phyloP scores from a whole-genome alignment of 2,329 filamentous ascomycete genomes.

The Arthrobotrys sphaeroides region DNA sequence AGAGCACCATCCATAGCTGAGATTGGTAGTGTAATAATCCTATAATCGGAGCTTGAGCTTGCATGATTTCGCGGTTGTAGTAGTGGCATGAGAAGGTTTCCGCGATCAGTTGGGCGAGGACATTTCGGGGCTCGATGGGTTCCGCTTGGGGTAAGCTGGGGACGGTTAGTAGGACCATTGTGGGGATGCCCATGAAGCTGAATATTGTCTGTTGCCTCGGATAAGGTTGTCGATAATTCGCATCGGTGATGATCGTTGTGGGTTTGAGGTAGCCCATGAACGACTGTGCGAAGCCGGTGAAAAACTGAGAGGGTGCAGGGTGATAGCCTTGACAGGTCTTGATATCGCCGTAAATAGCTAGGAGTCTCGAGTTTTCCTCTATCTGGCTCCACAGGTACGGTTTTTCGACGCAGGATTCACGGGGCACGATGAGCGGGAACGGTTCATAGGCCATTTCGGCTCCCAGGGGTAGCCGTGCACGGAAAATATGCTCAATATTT shows the following conservation, averaged over 20 bases:
- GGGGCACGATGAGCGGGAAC: conserved; percentile 1
- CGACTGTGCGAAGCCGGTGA: not conserved
- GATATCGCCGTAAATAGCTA: not conserved
- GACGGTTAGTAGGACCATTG: conserved; percentile 14
- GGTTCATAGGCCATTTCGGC: not conserved
- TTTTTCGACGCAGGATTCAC: not conserved
- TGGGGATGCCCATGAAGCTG: conserved; percentile 10
- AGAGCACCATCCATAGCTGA: conserved; percentile 8
- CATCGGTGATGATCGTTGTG: not conserved
- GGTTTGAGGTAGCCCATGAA: conserved; percentile 11
- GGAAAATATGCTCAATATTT: conserved; percentile 15
- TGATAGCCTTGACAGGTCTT: not conserved
- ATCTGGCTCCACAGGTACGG: not conserved
- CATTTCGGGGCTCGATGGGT: not conserved
- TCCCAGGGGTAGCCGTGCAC: not conserved
- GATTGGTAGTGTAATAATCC: not conserved
- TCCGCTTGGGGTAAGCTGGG: not conserved
- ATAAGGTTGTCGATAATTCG: conserved; percentile 18
- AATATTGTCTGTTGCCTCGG: conserved; percentile 23
- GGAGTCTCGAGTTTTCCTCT: not conserved
- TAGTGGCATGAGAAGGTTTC: conserved; percentile 32
- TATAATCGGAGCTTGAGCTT: conserved; percentile 3
- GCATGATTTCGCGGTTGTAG: conserved; percentile 31
- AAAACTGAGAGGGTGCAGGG: not conserved
- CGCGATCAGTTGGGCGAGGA: conserved; percentile 21